A percentile compares a stretch with the other conserved stretches of the same genome.
phyloP scores from a whole-genome alignment of 345 rosid genomes.

The Capsella bursapastoris region DNA sequence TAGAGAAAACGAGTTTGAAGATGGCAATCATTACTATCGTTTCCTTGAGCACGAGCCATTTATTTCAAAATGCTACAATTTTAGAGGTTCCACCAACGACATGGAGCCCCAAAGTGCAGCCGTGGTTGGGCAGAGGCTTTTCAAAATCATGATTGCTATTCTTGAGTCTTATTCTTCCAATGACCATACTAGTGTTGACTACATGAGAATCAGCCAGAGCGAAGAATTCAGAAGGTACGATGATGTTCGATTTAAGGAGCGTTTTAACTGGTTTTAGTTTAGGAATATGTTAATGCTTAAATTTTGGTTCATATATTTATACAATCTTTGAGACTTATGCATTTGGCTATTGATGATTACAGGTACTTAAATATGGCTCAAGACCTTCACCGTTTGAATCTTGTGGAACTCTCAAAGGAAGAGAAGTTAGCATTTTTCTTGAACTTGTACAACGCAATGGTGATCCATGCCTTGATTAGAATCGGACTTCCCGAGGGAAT shows the following conservation, averaged over 20 bases:
- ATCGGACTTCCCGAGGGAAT: constrained; percentile 68
- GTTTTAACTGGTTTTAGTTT: neutral
- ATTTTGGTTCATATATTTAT: neutral
- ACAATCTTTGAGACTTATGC: neutral
- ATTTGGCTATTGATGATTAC: constrained; percentile 11
- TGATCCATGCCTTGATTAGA: constrained; percentile 81
- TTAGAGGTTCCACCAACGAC: constrained; percentile 64
- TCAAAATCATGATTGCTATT: constrained; percentile 80
- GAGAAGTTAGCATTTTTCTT: constrained; percentile 82
- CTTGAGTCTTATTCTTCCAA: constrained; percentile 74
- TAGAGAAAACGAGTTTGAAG: constrained; percentile 85
- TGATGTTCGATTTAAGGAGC: neutral
- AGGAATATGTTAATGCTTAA: too few relatives aligned
- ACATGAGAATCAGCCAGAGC: constrained; percentile 62
- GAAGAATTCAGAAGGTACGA: constrained; percentile 86
- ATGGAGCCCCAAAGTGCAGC: constrained; percentile 61
- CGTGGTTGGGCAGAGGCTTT: constrained; percentile 52
- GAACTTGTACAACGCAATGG: constrained; percentile 92
- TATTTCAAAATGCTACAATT: constrained; percentile 69
- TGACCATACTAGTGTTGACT: constrained; percentile 67
- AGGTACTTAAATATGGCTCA: constrained; percentile 72
- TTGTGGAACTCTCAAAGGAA: constrained; percentile 51
- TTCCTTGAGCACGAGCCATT: constrained; percentile 85
- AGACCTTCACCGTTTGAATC: constrained; percentile 80
- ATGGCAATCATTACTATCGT: constrained; percentile 80